A percentile compares a stretch with the other conserved stretches of the same genome.
Conservation (phyloP, 1,139 yeast genomes). For the Yamadazyma jaroonii region DNA sequence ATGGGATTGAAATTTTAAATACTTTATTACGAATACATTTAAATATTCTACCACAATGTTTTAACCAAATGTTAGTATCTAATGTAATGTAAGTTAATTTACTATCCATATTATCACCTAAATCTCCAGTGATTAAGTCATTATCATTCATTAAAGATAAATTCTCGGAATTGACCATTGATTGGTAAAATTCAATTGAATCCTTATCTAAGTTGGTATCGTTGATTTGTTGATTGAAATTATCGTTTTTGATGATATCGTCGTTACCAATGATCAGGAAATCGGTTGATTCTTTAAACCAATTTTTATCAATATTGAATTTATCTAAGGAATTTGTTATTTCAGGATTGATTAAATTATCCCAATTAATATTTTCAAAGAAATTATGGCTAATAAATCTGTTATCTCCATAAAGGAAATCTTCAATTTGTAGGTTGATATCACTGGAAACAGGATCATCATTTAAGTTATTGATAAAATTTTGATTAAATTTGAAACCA, state of each 20-base stretch:
- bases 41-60: constrained; percentile 74
- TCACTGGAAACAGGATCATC: constrained; percentile 11
- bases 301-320: constrained; percentile 19
- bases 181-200: constrained; percentile 23
- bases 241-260: constrained; percentile 5
- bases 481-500: constrained; percentile 41
- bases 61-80: constrained; percentile 79
- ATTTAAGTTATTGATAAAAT: constrained; percentile 20
- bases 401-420: constrained; percentile 40
- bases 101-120: constrained; percentile 53
- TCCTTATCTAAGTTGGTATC: background rate
- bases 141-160: constrained; percentile 15
- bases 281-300: constrained; percentile 22
- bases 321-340: constrained; percentile 9
- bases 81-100: constrained; percentile 58
- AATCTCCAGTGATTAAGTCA: constrained; percentile 31
- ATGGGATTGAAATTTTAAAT: constrained; percentile 59
- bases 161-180: constrained; percentile 22
- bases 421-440: constrained; percentile 19
- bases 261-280: constrained; percentile 8
- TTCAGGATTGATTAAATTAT: constrained; percentile 10
- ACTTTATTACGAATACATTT: constrained; percentile 64
- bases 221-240: constrained; percentile 13
- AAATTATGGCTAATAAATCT: constrained; percentile 44
- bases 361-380: constrained; percentile 22